Base-by-base conservation (phyloP, 495 filamentous ascomycete species). In the Tuber aestivum region DNA sequence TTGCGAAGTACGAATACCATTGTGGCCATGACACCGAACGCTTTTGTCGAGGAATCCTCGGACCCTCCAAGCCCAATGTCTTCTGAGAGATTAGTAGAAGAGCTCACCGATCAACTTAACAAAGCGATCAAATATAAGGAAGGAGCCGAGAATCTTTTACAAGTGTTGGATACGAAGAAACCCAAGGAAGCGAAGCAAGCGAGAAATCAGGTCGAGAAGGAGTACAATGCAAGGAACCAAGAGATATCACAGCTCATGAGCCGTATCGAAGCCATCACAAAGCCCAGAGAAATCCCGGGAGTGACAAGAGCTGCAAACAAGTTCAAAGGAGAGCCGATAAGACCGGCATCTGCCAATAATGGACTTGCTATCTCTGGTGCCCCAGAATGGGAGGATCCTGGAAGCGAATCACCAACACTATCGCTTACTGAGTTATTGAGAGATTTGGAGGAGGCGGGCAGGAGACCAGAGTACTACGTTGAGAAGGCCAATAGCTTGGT, bases 101-200 rank as follows among this genome's bases (percentile, higher is more conserved):
- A 97, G 83, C 89, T 93, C 83, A 89, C 90, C 75, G 93, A 97
- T 81, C 89, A 90, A 82, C 90, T 99, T 75, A 94, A 92, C 70
- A 94, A 94, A 80, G 95, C 98, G 83, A 91, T 92, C 85, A 98
- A 98, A 87, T 98, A 98, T 82, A 97, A 97, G 85, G 91, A 93
- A 75, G 95, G 95, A 38, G 97, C 94, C 72, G 95, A 99, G 87
- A 99, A 99, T 83, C 89, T 98, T 88, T 85, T 99, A 72, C 95
- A 97, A 85, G 95, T 95, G 27, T 83, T 99, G 75, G 92, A 96
- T 81, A 86, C 90, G n/a, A 99, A 99, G 84, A 97, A 95, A 82
- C 90, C 92, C 20, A 99, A 98, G 83, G 94, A 98, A 82, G 92
- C 92, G 35, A 97, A 94, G 81, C 94, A 97, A 70, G 96, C 97